Evolutionary conservation across 1,284 basidiomycete species (phyloP).

Genomic region (Cryptococcus maquisensis): DNA sequence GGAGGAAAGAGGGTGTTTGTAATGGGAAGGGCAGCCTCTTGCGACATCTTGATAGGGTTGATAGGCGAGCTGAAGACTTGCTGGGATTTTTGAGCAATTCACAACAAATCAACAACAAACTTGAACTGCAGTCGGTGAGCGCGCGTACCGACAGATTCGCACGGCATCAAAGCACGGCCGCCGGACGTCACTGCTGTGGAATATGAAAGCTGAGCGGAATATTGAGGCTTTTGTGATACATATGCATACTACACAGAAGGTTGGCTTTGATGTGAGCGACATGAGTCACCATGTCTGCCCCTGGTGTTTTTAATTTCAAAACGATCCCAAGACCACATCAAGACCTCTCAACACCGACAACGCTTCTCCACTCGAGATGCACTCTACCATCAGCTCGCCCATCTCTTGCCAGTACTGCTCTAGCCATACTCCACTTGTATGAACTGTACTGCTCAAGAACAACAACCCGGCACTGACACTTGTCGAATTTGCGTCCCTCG

Average conservation of each 20-base stretch:
- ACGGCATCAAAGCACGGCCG: too few species aligned
- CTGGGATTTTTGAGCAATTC: too few species aligned
- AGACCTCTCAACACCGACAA: slow-evolving; percentile 31
- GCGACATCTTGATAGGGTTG: background rate
- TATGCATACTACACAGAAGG: too few species aligned
- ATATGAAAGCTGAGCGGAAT: too few species aligned
- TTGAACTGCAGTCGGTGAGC: too few species aligned
- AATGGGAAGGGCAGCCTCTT: slow-evolving; percentile 25
- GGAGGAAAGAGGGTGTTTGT: slow-evolving; percentile 47
- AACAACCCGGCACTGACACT: slow-evolving; percentile 13
- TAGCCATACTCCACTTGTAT: slow-evolving; percentile 25
- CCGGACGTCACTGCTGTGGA: too few species aligned
- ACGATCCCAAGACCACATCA: slow-evolving; percentile 25
- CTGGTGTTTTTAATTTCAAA: slow-evolving; percentile 6
- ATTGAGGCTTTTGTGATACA: too few species aligned
- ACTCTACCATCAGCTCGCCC: slow-evolving; percentile 28
- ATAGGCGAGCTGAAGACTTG: too few species aligned
- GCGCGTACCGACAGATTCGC: too few species aligned
- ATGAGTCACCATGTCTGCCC: too few species aligned
- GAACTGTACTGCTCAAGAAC: slow-evolving; percentile 20
- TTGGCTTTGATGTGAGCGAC: too few species aligned
- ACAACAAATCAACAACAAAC: too few species aligned
- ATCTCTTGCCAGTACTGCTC: slow-evolving; percentile 26
- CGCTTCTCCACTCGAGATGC: slow-evolving; percentile 22
- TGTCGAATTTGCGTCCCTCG: slow-evolving; percentile 10